Evolutionary conservation across 2,329 filamentous ascomycete genomes (phyloP), one percentile per base, ranked within the genome.

Genomic region (Teratosphaeria nubilosa): DNA sequence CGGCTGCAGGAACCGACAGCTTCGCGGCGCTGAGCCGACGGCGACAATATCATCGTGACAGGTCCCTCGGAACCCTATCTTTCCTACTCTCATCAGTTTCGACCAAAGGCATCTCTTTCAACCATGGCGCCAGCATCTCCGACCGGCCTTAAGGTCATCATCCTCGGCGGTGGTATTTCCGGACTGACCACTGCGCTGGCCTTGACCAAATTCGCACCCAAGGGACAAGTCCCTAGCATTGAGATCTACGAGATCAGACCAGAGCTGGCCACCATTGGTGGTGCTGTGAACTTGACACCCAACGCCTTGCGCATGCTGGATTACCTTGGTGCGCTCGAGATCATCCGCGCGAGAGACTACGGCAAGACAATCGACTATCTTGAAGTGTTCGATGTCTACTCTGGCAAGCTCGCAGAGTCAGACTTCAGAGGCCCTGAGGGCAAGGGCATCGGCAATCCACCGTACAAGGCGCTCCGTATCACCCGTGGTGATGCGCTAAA

Each of bases 141-240:
- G 37, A 63, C 67, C 45, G 68, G 65, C 56, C 61, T 71, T 24
- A 62, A 76, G 58, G 72, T 79, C 60, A 74, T 80, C 62, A 76
- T 82, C 57, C 70, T 82, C 52, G 80, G 80, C 45, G 78, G 76
- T 7, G 79, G 80, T 25, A 77, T 80, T 27, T 75, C 78, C 20
- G 80, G 80, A 41, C 73, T 81, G 30, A 71, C 77, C 16, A 76
- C 78, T 51, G 79, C 80, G 20, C 70, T 81, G 51, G 72, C 78
- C 13, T 71, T 80, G 55, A 74, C 73, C 41, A 75, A 77, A 60
- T 76, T 74, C 64, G 70, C 70, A 48, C 73, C 75, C 27, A 51
- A 68, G 27, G 68, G 66, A 30, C 63, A 66, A 32, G 66, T 74
- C 24, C 69, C 70, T 22, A 69, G 70, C 24, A 74, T 80, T 63